phyloP scores from a whole-genome alignment of 2,329 filamentous ascomycete genomes.

The Colletotrichum liriopes region DNA sequence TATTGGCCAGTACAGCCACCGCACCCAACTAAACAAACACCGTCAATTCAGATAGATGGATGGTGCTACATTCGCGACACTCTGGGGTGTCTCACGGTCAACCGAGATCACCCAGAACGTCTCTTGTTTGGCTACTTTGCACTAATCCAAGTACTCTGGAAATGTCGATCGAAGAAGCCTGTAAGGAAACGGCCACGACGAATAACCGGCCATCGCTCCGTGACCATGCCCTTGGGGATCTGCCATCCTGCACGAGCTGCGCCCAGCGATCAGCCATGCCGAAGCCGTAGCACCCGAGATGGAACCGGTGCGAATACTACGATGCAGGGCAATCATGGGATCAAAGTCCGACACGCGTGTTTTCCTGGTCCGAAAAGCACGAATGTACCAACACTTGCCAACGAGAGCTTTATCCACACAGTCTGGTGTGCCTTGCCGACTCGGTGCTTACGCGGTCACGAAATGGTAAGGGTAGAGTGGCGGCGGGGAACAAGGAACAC shows the following conservation, averaged over 20 bases:
- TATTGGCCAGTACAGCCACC: background rate
- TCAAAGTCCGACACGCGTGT: constrained; percentile 12
- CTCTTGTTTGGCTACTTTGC: background rate
- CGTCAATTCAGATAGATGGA: background rate
- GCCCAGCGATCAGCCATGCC: constrained; percentile 37
- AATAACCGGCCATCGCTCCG: background rate
- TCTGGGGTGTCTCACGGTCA: constrained; percentile 33
- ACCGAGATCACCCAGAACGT: constrained; percentile 25
- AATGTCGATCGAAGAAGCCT: constrained; percentile 7
- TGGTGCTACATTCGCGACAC: constrained; percentile 9
- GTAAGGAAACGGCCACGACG: background rate
- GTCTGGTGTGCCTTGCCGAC: background rate
- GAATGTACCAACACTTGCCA: no score
- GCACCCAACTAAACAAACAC: no score
- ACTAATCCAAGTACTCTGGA: background rate
- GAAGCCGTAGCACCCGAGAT: constrained; percentile 30
- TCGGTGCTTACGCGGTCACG: constrained; percentile 25
- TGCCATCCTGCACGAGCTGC: constrained; percentile 28
- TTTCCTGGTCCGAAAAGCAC: background rate
- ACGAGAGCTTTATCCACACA: background rate
- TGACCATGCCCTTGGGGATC: constrained; percentile 8
- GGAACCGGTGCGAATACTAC: constrained; percentile 26
- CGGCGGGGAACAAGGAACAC: constrained; percentile 9
- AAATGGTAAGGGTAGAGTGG: constrained; percentile 16
- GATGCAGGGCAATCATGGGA: constrained; percentile 4